Evolutionary conservation across 208 protist species (phyloP), one percentile per base, ranked within the genome.

Genomic region (Trypanosoma conorhini): DNA sequence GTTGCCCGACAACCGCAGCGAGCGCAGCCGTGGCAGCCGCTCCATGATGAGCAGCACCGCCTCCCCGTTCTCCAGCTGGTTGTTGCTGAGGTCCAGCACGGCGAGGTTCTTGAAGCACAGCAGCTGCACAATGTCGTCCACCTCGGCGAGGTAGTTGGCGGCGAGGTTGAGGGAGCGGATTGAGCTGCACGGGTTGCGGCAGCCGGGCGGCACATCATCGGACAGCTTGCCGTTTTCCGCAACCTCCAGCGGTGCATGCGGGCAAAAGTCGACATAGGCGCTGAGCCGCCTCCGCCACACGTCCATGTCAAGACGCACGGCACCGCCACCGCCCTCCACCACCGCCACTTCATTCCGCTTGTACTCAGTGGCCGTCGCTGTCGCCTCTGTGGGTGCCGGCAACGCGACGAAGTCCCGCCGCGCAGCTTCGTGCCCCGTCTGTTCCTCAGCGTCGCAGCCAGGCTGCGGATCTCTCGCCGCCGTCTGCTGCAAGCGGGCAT

Each of bases 71-170:
- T 82, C 48, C 31, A 99, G 85, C 57, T 87, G 62, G 76, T 99
- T 99, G 60, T 93, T 66, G 46, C 91, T 93, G n/a, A 99, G 78
- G 75, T 99, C 96, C 7, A 98, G 77, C 22, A 88, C 74, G 12
- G 81, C 71, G 15, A 98, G 67, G n/a, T 83, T 69, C 62, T 87
- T 80, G 76, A 81, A 87, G 59, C 77, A 91, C 30, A 94, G 73
- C 21, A 98, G 72, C 21, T 76, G 77, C 17, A 83, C 35, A 22
- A 93, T 63, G 67, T 87, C 88, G 13, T 84, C 74, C 21, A 83
- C 83, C 19, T 17, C 65, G 8, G 73, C 46, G n/a, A 98, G 28
- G 28, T 79, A 80, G 67, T 98, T 98, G 55, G 76, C 67, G 21
- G 79, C 64, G 19, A 98, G 61, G 55, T 97, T 89, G 1, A 98